phyloP scores from a whole-genome alignment of 2,329 filamentous ascomycete genomes.

The Phaeosphaeria sp. region DNA sequence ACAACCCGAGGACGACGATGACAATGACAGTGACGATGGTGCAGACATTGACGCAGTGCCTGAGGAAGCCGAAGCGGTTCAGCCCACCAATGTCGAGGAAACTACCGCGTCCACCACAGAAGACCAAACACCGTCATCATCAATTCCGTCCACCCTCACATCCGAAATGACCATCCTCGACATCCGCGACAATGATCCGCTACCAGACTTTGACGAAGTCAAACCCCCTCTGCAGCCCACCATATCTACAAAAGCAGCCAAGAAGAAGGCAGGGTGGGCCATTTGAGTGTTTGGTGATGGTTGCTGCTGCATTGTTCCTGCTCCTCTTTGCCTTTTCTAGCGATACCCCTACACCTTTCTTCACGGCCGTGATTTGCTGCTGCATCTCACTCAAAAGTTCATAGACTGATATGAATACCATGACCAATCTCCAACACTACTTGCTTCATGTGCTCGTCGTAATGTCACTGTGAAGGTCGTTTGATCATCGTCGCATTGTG shows the following conservation, averaged over 20 bases:
- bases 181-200: slow-evolving; percentile 43
- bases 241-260: slow-evolving; percentile 44
- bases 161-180: slow-evolving; percentile 47
- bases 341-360: slow-evolving; percentile 21
- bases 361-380: neutral
- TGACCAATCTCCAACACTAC: neutral
- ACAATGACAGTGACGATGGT: slow-evolving; percentile 14
- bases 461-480: neutral
- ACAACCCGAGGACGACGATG: slow-evolving; percentile 24
- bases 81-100: neutral
- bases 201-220: slow-evolving; percentile 40
- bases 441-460: neutral
- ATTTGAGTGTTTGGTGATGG: slow-evolving; percentile 29
- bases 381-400: neutral
- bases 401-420: neutral
- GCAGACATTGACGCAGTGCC: slow-evolving; percentile 9
- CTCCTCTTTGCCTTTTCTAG: slow-evolving; percentile 9
- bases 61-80: neutral
- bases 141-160: slow-evolving; percentile 22
- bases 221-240: slow-evolving; percentile 30
- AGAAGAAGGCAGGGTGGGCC: slow-evolving; percentile 46
- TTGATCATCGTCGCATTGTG: neutral
- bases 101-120: neutral
- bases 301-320: neutral
- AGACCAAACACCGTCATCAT: neutral